A percentile compares a stretch with the other conserved stretches of the same genome.
phyloP scores from a whole-genome alignment of 1,139 yeast genomes.

The Zhuliangozyma parablackwelliae region DNA sequence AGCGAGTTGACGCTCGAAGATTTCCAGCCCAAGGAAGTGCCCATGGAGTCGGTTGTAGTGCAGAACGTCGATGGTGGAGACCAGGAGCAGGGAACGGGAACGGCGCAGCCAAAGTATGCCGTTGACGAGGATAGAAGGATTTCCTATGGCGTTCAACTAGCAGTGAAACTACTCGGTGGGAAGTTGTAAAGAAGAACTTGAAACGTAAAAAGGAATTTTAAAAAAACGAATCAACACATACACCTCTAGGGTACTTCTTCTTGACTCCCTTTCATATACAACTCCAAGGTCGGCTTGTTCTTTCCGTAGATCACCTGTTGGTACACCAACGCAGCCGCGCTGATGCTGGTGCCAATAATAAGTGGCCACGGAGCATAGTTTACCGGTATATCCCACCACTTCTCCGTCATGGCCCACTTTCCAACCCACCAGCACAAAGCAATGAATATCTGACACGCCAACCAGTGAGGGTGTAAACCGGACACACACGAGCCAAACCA shows the following conservation, averaged over 20 bases:
- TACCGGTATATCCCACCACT: slow-evolving; percentile 24
- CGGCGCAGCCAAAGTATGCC: slow-evolving; percentile 18
- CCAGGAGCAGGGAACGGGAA: slow-evolving; percentile 5
- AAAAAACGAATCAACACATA: not conserved
- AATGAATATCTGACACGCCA: not conserved
- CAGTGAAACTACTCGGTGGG: slow-evolving; percentile 62
- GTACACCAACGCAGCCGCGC: slow-evolving; percentile 6
- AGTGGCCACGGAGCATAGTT: slow-evolving; percentile 21
- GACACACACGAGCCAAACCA: slow-evolving; percentile 17
- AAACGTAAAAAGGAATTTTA: not conserved
- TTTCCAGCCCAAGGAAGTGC: slow-evolving; percentile 41
- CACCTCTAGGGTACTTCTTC: not conserved
- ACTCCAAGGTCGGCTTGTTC: slow-evolving; percentile 5
- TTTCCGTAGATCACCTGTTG: slow-evolving; percentile 12
- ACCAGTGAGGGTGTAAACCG: slow-evolving; percentile 14
- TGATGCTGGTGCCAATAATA: slow-evolving; percentile 6
- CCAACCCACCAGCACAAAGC: not conserved
- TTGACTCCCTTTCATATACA: not conserved
- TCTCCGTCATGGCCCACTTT: not conserved
- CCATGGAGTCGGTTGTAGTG: slow-evolving; percentile 7
- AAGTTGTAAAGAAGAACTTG: slow-evolving; percentile 41
- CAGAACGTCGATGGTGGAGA: slow-evolving; percentile 12
- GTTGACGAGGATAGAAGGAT: slow-evolving; percentile 56
- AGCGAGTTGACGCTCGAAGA: slow-evolving; percentile 50
- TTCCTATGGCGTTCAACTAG: slow-evolving; percentile 56